phyloP scores from a whole-genome alignment of 2,329 filamentous ascomycete genomes.

The Penicillium hesseltinei region DNA sequence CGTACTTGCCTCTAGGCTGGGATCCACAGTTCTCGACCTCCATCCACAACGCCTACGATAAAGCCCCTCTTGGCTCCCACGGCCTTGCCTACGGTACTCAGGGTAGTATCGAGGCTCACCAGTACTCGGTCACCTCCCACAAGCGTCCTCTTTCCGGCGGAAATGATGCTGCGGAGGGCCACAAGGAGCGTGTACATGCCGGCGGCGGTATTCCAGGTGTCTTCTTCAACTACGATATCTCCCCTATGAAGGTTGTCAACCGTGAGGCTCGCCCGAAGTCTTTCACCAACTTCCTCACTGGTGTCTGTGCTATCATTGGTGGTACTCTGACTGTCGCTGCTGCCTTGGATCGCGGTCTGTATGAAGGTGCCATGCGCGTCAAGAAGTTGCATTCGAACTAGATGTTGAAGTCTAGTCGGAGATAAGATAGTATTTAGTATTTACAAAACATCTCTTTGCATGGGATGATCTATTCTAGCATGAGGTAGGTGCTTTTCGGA shows the following conservation, averaged over 20 bases:
- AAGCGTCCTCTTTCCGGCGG: conserved; percentile 84
- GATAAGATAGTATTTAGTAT: not conserved
- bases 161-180: conserved; percentile 79
- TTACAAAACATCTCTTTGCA: not conserved
- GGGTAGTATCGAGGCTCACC: conserved; percentile 92
- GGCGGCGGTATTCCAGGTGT: conserved; percentile 91
- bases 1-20: conserved; percentile 90
- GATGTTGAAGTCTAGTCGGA: conserved; percentile 9
- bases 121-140: conserved; percentile 97
- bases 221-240: conserved; percentile 99
- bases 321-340: conserved; percentile 95
- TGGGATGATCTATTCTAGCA: not conserved
- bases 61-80: conserved; percentile 65
- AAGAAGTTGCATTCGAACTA: conserved; percentile 76
- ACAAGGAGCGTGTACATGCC: conserved; percentile 88
- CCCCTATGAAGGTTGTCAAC: conserved; percentile 99
- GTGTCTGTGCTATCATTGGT: conserved; percentile 89
- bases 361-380: conserved; percentile 79
- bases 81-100: conserved; percentile 64
- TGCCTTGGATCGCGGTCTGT: conserved; percentile 84
- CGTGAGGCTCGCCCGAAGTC: conserved; percentile 85
- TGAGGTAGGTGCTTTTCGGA: not conserved
- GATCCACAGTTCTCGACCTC: conserved; percentile 56
- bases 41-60: conserved; percentile 46
- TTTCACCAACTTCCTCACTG: conserved; percentile 88